Conservation (phyloP, 2,329 filamentous ascomycete genomes). For the Juglanconis sp. region DNA sequence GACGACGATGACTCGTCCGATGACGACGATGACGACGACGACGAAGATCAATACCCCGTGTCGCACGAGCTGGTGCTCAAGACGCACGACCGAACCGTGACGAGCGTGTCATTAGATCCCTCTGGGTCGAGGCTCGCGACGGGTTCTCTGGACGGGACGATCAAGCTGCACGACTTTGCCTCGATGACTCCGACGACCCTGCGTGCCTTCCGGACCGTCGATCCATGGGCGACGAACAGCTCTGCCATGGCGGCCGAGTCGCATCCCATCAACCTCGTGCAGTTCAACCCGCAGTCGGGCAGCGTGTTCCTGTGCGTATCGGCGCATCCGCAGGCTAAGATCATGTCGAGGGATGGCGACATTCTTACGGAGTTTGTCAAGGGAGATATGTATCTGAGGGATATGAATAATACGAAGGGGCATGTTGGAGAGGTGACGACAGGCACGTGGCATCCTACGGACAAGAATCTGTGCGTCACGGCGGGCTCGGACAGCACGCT, state of each 20-base stretch:
- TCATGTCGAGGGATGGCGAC: conserved; percentile 86
- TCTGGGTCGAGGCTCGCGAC: conserved; percentile 81
- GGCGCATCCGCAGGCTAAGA: conserved; percentile 84
- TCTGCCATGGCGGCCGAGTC: conserved; percentile 71
- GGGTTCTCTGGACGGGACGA: conserved; percentile 84
- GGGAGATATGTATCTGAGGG: conserved; percentile 95
- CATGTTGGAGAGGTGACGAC: conserved; percentile 90
- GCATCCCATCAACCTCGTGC: conserved; percentile 80
- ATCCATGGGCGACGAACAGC: conserved; percentile 76
- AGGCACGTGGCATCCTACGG: conserved; percentile 85
- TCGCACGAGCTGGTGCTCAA: conserved; percentile 92
- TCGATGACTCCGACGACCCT: conserved; percentile 94
- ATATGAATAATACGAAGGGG: conserved; percentile 97
- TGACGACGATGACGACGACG: conserved; percentile 57
- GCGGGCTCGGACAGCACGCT: conserved; percentile 93
- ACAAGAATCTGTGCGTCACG: conserved; percentile 82
- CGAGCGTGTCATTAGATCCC: conserved; percentile 78
- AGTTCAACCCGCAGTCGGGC: conserved; percentile 81
- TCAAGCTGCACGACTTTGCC: conserved; percentile 93
- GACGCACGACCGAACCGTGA: conserved; percentile 86
- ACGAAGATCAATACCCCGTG: conserved; percentile 84
- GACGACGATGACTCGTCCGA: conserved; percentile 30
- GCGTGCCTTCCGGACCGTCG: conserved; percentile 87
- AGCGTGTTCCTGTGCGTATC: conserved; percentile 81
- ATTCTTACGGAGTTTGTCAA: conserved; percentile 86